phyloP scores from a whole-genome alignment of 73 alveolate genomes.

The Paramecium primaurelia region DNA sequence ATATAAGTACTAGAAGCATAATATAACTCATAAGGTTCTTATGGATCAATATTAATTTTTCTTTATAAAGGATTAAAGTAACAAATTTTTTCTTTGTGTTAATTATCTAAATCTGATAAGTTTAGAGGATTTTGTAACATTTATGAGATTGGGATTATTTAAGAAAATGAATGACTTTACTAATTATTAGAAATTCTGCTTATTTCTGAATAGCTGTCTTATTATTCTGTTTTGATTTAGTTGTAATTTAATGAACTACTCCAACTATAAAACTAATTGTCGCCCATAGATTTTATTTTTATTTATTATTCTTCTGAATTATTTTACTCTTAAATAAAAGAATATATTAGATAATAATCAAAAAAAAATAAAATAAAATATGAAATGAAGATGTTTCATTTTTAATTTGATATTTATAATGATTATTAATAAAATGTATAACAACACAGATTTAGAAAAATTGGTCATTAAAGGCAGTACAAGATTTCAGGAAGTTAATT shows the following conservation, averaged over 20 bases:
- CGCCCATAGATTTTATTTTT: not conserved
- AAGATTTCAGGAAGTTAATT: not conserved
- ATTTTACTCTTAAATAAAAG: not conserved
- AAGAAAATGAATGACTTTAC: not conserved
- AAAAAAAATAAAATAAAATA: not conserved
- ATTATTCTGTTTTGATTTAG: not conserved
- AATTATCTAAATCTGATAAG: not conserved
- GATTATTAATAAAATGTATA: not conserved
- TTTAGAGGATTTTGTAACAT: too few relatives aligned
- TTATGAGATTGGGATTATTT: too few relatives aligned
- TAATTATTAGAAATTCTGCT: not conserved
- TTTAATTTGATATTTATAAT: not conserved
- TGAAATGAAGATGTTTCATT: not conserved
- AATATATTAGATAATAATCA: not conserved
- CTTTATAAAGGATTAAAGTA: not conserved
- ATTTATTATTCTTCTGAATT: not conserved
- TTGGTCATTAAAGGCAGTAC: not conserved
- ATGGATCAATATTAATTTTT: not conserved
- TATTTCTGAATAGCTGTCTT: not conserved
- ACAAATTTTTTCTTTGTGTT: not conserved
- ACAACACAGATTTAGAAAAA: not conserved
- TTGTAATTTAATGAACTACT: not conserved
- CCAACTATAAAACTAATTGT: not conserved
- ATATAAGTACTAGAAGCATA: not conserved
- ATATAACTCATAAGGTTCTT: not conserved